phyloP scores from a whole-genome alignment of 2,329 filamentous ascomycete genomes.

The Anisogramma anomala region DNA sequence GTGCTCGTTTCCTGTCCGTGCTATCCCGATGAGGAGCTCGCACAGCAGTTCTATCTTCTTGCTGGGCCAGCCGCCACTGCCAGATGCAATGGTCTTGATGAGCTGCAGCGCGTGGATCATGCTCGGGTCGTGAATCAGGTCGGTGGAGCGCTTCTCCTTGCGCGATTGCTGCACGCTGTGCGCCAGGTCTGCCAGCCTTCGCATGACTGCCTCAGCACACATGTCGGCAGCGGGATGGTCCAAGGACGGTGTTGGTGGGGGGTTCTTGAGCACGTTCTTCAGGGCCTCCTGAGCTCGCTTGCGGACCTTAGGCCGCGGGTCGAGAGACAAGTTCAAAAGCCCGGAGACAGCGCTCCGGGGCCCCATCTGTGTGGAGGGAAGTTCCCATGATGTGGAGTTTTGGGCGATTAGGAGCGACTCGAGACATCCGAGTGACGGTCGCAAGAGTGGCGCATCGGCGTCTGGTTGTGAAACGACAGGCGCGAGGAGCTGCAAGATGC shows the following conservation, averaged over 20 bases:
- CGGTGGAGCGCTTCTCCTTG: slow-evolving; percentile 55
- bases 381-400: slow-evolving; percentile 77
- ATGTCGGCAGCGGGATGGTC: slow-evolving; percentile 94
- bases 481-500: slow-evolving; percentile 78
- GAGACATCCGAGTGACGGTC: slow-evolving; percentile 82
- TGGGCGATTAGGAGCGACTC: slow-evolving; percentile 87
- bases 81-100: slow-evolving; percentile 76
- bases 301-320: slow-evolving; percentile 83
- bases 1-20: slow-evolving; percentile 83
- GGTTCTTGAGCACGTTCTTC: slow-evolving; percentile 67
- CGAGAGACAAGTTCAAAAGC: slow-evolving; percentile 71
- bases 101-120: slow-evolving; percentile 88
- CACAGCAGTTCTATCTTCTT: slow-evolving; percentile 89
- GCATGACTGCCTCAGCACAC: slow-evolving; percentile 84
- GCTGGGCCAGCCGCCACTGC: slow-evolving; percentile 89
- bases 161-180: slow-evolving; percentile 48
- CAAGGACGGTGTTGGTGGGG: slow-evolving; percentile 80
- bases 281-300: slow-evolving; percentile 88
- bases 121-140: slow-evolving; percentile 60
- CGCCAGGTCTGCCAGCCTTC: slow-evolving; percentile 65
- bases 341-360: slow-evolving; percentile 81
- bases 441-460: slow-evolving; percentile 75
- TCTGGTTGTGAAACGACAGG: slow-evolving; percentile 70
- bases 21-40: slow-evolving; percentile 78
- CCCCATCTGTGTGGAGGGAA: slow-evolving; percentile 70